These are phyloP conservation scores for maize (Zea mays) DNA, from an alignment of 176 grass and related monocot genomes.

Conservation along the genomic window Zm-B73-REFERENCE-NAM-5.0 NC_050100.1:15791001-15791500, in stretches of 20 bases:
- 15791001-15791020: not conserved
- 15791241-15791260: constrained; percentile 88
- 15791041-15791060: constrained; percentile 88
- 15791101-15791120: constrained; percentile 96
- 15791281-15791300: constrained; percentile 44
- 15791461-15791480: too few species aligned
- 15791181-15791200: constrained; percentile 96
- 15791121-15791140: constrained; percentile 92
- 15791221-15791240: constrained; percentile 85
- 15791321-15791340: not conserved
- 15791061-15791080: constrained; percentile 91
- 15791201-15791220: constrained; percentile 87
- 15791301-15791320: constrained; percentile 81
- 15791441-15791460: not conserved
- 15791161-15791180: constrained; percentile 78
- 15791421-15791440: constrained; percentile 42
- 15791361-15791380: constrained; percentile 28
- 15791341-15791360: constrained; percentile 42
- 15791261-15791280: constrained; percentile 67
- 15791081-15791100: constrained; percentile 88
- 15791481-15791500: too few species aligned
- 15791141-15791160: constrained; percentile 88
- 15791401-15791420: constrained; percentile 48
- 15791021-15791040: constrained; percentile 32
- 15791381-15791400: constrained; percentile 53